Base-by-base conservation (phyloP, 768 basidiomycete species). In the Hydnomerulius pinastri region DNA sequence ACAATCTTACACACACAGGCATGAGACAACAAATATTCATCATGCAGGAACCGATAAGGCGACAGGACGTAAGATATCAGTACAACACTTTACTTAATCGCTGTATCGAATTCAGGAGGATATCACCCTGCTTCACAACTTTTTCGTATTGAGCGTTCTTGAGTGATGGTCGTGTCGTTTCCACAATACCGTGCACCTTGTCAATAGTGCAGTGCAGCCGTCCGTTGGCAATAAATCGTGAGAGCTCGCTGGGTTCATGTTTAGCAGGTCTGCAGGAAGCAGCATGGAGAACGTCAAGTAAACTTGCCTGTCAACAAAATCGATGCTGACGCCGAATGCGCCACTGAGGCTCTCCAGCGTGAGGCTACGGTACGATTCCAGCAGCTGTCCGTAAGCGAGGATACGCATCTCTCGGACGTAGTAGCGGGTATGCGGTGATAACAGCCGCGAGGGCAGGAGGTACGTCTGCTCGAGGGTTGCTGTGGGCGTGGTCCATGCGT, bases 351-450 rank as follows among this genome's bases (percentile, higher is more conserved):
- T 91, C 44, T 93, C 87, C 18, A 99, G 74, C 1, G 96, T 98
- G 37, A 98, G 77, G 48, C 86, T 90, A 30, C 87, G 80, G 67
- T 98, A 99, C 9, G 82, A 85, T 66, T 98, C 92, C n/a, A 99
- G 76, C 4, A 98, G 77, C 62, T 98, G 96, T 23, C 78, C 73
- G 71, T 97, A 98, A 1, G 95, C 94, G 17, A 89, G 83, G 56
- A 98, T 93, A 28, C 97, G 86, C 91, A 98, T 93, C 69, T 98
- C 96, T 50, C 96, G 87, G 25, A 94, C 79, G 67, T 97, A 98
- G 73, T 77, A 96, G 7, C 90, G 83, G 1, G 92, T 79, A 66
- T 98, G 97, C 0, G 87, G 89, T 2, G 85, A 79, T 40, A 98
- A 81, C 51, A 94, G 72, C 35, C 91, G 89, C 3, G 90, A 94